Base-by-base conservation (phyloP, 352 stramenopile genomes). In the Phytopythium mirpurense region DNA sequence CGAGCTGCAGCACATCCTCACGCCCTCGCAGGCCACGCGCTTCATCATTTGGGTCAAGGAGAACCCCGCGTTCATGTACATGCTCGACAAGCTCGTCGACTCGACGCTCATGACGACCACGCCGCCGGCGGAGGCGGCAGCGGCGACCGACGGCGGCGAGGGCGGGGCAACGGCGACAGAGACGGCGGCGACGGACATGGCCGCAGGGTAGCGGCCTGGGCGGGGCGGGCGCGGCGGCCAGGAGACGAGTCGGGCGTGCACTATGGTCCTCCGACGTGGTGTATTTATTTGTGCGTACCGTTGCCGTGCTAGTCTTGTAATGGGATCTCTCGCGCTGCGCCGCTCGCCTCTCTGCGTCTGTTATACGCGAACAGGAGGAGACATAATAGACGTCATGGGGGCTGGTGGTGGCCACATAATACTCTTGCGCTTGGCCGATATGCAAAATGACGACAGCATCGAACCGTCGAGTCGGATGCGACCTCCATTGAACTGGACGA, bases 21-120 rank as follows among this genome's bases (percentile, higher is more conserved):
- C 90, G 29, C 91, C 93, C 4, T 96, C 78, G 41, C 93, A 98
- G 66, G 29, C 29, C 29, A 32, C 86, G 90, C 24, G 91, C 93
- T 98, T 98, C 68, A 95, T 98, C 45, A 86, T 98, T 26, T 98
- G 93, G 93, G 89, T 97, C 51, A 96, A 88, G 46, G 97, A 98
- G 69, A 98, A 98, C 63, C 86, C 91, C 53, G 93, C 93, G 38
- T 97, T 86, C 59, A 98, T 98, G 88, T 88, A 97, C 62, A 83
- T 98, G 72, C 76, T 98, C n/a, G 97, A 98, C 78, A 96, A 98
- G 72, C 71, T 98, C 51, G 78, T 89, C 51, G 75, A 89, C 60
- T 84, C 75, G 16, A 87, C 76, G 32, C 56, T 87, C 23, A 48
- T 56, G 32, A 57, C 46, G 27, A 44, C n/a, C 18, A 42, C 18